phyloP scores from a whole-genome alignment of 495 filamentous ascomycete genomes.

The Umbilicaria muhlenbergii region DNA sequence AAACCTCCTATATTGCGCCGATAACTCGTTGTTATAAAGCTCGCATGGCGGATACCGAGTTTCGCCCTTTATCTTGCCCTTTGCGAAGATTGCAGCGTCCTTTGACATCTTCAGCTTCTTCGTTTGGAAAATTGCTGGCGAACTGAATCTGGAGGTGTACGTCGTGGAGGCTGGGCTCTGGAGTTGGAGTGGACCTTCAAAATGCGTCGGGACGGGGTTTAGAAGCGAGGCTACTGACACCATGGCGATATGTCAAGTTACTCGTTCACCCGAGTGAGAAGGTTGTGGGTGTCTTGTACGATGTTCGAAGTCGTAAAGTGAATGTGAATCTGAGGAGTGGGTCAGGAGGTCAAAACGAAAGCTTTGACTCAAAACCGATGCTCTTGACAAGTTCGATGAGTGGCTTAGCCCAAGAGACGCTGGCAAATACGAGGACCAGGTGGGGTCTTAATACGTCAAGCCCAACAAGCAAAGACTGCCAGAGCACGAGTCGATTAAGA shows the following conservation, averaged over 20 bases:
- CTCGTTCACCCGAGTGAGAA: no score
- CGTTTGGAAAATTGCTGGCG: slow-evolving; percentile 13
- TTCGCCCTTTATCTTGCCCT: slow-evolving; percentile 40
- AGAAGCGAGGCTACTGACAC: slow-evolving; percentile 42
- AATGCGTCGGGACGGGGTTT: slow-evolving; percentile 36
- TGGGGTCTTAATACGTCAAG: no score
- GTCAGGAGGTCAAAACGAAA: no score
- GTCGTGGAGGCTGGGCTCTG: slow-evolving; percentile 12
- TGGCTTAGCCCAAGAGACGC: no score
- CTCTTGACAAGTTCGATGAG: no score
- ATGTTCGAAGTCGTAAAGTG: no score
- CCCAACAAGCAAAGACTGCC: no score
- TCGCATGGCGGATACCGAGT: slow-evolving; percentile 58
- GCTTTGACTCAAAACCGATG: no score
- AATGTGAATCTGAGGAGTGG: no score
- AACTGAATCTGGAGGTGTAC: slow-evolving; percentile 8
- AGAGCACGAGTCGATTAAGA: no score
- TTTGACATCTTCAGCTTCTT: slow-evolving; percentile 39
- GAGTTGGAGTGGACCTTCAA: slow-evolving; percentile 12
- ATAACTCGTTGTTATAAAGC: slow-evolving; percentile 35
- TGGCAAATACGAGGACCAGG: no score
- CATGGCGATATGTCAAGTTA: slow-evolving; percentile 19
- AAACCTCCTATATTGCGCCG: slow-evolving; percentile 41
- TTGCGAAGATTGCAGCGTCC: slow-evolving; percentile 41
- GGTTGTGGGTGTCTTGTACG: no score